Evolutionary conservation across 1,284 basidiomycete genomes (phyloP).

Genomic region (Trametes versicolor): DNA sequence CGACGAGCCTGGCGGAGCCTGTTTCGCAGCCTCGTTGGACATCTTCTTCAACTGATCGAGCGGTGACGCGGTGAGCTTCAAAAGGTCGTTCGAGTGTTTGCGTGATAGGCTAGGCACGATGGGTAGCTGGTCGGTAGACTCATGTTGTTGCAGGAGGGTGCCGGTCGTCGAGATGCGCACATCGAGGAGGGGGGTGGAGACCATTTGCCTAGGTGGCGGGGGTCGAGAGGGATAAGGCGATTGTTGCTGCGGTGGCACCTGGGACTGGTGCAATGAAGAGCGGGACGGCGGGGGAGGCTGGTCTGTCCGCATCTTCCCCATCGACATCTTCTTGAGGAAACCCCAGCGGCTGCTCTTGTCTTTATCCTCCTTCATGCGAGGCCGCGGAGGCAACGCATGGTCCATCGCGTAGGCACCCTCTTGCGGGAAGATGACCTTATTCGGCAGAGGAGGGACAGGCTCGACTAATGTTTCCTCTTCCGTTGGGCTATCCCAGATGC

Average conservation of each 20-base stretch:
- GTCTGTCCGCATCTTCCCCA: slow-evolving; percentile 84
- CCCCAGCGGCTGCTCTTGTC: slow-evolving; percentile 85
- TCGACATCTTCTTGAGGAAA: slow-evolving; percentile 96
- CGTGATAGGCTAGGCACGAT: slow-evolving; percentile 48
- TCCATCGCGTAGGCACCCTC: slow-evolving; percentile 38
- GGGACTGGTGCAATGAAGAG: slow-evolving; percentile 39
- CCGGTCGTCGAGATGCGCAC: slow-evolving; percentile 76
- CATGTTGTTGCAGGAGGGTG: slow-evolving; percentile 50
- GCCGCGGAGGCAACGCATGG: slow-evolving; percentile 35
- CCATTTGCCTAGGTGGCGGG: slow-evolving; percentile 18
- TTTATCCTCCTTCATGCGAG: slow-evolving; percentile 53
- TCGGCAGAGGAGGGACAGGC: slow-evolving; percentile 34
- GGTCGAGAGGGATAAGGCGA: slow-evolving; percentile 24
- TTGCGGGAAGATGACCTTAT: slow-evolving; percentile 37
- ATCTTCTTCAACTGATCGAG: slow-evolving; percentile 45
- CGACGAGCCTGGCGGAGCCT: slow-evolving; percentile 39
- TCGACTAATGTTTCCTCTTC: slow-evolving; percentile 37
- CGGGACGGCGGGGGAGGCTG: slow-evolving; percentile 52
- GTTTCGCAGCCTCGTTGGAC: slow-evolving; percentile 37
- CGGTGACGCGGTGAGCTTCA: slow-evolving; percentile 41
- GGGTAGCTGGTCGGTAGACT: slow-evolving; percentile 35
- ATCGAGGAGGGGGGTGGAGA: slow-evolving; percentile 53
- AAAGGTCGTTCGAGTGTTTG: slow-evolving; percentile 40
- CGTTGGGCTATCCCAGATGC: slow-evolving; percentile 46
- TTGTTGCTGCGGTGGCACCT: slow-evolving; percentile 29